phyloP scores from a whole-genome alignment of 2,329 filamentous ascomycete species.

The Myriosclerotinia scirpicola region DNA sequence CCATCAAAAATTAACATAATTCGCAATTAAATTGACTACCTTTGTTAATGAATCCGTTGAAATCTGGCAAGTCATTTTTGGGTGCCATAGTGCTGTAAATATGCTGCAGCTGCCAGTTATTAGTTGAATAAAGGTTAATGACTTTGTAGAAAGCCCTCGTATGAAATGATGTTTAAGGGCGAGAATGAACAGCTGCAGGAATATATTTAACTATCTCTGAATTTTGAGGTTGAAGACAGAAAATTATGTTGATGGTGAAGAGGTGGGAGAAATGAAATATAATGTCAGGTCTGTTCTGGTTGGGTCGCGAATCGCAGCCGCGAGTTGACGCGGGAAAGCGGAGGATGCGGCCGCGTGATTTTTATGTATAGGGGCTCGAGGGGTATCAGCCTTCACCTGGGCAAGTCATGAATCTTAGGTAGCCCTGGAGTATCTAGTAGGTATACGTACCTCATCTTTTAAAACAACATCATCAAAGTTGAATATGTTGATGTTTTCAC shows the following conservation, averaged over 20 bases:
- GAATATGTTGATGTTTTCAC: too few species aligned
- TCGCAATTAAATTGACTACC: slow-evolving; percentile 29
- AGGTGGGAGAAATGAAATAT: background rate
- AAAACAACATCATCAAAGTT: too few species aligned
- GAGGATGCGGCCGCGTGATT: background rate
- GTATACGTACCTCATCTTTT: too few species aligned
- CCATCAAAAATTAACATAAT: background rate
- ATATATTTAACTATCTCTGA: background rate
- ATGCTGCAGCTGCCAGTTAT: background rate
- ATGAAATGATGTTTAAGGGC: background rate
- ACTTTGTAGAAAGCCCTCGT: background rate
- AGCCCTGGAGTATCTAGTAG: too few species aligned
- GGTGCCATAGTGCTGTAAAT: slow-evolving; percentile 36
- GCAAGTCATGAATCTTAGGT: too few species aligned
- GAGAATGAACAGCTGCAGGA: background rate
- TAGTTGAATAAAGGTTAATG: slow-evolving; percentile 2
- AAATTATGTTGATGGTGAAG: background rate
- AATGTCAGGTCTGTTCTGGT: too few species aligned
- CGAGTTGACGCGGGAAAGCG: background rate
- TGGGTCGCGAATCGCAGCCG: background rate
- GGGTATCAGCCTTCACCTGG: too few species aligned
- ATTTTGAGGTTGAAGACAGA: background rate
- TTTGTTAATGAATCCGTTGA: slow-evolving; percentile 40
- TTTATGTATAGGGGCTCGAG: background rate
- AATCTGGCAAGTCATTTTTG: slow-evolving; percentile 37